These are phyloP conservation scores for Tripidium arundinaceum DNA, from an alignment of 202 grass and related monocot genomes.

Conservation along the genomic window DNA sequence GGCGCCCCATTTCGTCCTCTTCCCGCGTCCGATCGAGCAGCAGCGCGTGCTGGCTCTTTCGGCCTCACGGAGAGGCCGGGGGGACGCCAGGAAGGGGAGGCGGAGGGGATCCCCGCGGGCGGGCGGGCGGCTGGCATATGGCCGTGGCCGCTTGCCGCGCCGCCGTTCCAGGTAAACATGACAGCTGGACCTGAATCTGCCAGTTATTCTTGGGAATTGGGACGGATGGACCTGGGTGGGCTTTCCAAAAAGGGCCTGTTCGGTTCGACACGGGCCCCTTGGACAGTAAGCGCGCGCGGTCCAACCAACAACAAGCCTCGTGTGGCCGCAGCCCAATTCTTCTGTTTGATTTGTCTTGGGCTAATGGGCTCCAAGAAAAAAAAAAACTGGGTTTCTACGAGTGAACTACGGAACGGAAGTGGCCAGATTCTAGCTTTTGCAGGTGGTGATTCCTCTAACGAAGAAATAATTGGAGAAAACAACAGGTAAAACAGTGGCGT, in stretches of 20 bases:
- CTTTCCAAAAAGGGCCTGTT: not conserved
- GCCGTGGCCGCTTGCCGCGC: constrained; percentile 3
- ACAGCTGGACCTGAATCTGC: not conserved
- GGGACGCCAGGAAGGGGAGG: not conserved
- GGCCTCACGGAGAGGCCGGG: constrained; percentile 5
- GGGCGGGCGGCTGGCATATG: constrained; percentile 5
- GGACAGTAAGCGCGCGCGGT: not conserved
- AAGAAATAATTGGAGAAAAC: too few species aligned
- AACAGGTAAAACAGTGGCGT: too few species aligned
- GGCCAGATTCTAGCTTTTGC: not conserved
- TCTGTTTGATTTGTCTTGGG: not conserved
- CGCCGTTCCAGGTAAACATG: not conserved
- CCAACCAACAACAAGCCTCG: not conserved
- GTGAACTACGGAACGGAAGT: too few species aligned
- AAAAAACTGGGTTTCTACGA: not conserved
- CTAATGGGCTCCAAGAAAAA: not conserved
- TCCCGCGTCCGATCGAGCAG: constrained; percentile 22
- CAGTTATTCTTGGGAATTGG: not conserved
- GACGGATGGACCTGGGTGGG: not conserved
- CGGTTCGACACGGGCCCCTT: not conserved
- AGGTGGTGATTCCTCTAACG: not conserved
- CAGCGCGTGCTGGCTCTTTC: constrained; percentile 12
- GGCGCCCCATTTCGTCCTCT: constrained; percentile 36
- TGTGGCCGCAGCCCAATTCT: not conserved
- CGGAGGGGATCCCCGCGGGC: too few species aligned